These are phyloP conservation scores for Crithidia expoeki DNA, from an alignment of 208 protist species.

Conservation along the genomic window DNA sequence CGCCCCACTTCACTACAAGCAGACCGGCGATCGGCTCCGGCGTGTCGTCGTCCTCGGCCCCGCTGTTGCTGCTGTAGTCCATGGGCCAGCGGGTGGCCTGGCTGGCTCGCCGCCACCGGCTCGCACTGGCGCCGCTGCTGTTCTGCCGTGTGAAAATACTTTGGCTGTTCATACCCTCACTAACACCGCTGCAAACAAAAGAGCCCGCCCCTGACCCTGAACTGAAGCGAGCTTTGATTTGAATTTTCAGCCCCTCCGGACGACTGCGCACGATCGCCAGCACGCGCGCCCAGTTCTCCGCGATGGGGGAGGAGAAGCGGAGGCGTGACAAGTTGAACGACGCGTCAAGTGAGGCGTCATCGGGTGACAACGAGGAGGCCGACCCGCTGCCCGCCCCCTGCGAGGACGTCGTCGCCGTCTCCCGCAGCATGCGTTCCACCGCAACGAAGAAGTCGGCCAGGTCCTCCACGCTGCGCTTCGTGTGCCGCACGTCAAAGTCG, in stretches of 20 bases:
- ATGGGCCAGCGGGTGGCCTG: neutral
- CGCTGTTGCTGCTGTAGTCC: constrained; percentile 22
- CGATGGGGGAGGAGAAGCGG: constrained; percentile 9
- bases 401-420: neutral
- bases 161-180: neutral
- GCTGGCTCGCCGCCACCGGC: neutral
- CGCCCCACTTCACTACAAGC: constrained; percentile 69
- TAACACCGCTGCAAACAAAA: constrained; percentile 25
- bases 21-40: constrained; percentile 28
- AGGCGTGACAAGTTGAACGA: neutral
- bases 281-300: constrained; percentile 48
- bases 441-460: constrained; percentile 25
- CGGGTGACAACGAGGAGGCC: constrained; percentile 4
- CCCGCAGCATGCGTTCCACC: constrained; percentile 25
- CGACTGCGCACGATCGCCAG: constrained; percentile 45
- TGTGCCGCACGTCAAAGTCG: constrained; percentile 10
- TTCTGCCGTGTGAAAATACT: too few species aligned
- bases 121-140: neutral
- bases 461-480: constrained; percentile 27
- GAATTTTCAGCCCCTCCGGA: constrained; percentile 45
- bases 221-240: constrained; percentile 36
- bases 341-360: constrained; percentile 14
- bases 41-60: constrained; percentile 9
- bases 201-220: constrained; percentile 19
- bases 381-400: neutral